Evolutionary conservation across 768 basidiomycete genomes (phyloP), one percentile per base, ranked within the genome.

Genomic region (Coprinopsis strossmayeri): DNA sequence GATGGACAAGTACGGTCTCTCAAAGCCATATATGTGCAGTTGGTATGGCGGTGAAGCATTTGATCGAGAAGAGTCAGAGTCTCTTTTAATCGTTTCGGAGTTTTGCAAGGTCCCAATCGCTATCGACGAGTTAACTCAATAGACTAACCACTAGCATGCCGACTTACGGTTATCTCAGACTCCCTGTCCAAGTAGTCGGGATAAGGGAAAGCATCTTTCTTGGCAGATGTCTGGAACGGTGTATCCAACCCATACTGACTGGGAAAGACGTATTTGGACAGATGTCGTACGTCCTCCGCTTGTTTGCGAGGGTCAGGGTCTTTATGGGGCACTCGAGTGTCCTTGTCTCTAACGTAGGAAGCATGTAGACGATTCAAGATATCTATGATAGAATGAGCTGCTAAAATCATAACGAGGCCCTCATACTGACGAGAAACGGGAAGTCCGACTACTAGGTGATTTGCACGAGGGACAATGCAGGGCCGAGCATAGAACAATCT

Each of bases 201-300:
- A 50, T 74, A 68, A 24, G 64, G 62, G 35, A 66, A 66, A 0
- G 58, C 52, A 35, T 58, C 63, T 27, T 55, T 63, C 15, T 52
- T 54, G 7, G 34, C 30, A 5, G 49, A 20, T 48, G 58, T 40
- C 51, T 52, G 38, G 57, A 92, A 93, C 1, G 82, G 73, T 54
- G 69, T 86, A 3, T 70, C 59, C 1, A 96, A 59, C 0, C 77
- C 76, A 57, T 83, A 91, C 56, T 92, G 87, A 34, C 82, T 73
- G 7, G 92, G 82, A 57, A 98, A 95, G 1, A 98, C 69, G 57
- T 91, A 85, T 66, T 92, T 93, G 27, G 85, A 73, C 1, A 91
- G 64, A 53, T 81, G 81, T 34, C 85, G 74, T 0, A 77, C 74
- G 32, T 78, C 62, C 32, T 71, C 71, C 37, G 68, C 70, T 55